Base-by-base conservation (phyloP, 1,284 basidiomycete genomes). In the Ustilago bromivora region DNA sequence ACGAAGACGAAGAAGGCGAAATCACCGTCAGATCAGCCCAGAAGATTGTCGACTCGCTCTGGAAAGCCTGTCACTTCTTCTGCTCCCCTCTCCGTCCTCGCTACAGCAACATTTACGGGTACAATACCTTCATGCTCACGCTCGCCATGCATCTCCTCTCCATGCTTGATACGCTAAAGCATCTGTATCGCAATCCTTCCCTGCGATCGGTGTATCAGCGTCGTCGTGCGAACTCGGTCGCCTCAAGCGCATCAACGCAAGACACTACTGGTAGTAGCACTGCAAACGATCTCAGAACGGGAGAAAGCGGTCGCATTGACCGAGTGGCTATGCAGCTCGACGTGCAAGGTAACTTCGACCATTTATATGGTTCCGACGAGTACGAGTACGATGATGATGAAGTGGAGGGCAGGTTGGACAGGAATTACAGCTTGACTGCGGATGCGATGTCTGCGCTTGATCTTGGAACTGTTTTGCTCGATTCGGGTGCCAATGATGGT, bases 121-220 rank as follows among this genome's bases (percentile, higher is more conserved):
- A 74, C 66, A 74, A 74, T 63, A 74, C 71, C 2, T 74, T 74
- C 35, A 66, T 74, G 62, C 65, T 74, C 36, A 74, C 71, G 4
- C 60, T 74, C 11, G 41, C 31, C 2, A 32, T 69, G 17, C 66
- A 74, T 34, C 34, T 69, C 19, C 19, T 68, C 32, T 62, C 60
- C 7, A 74, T 65, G 62, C 3, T 74, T 13, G 66, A 74, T 46
- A 74, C 71, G n/a, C 57, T 74, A 10, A 67, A 65, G 41, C 71
- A 62, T 49, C 40, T 74, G 3, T 47, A 69, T 13, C 66, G 66
- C 23, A 19, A 38, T 10, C 57, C 38, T 13, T 17, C 32, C 13
- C 31, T 8, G 15, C 52, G 51, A 23, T 34, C 56, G 10, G 55
- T 40, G 28, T 63, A 36, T 32, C 36, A 38, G 4, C 58, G 36